Evolutionary conservation across 2,329 filamentous ascomycete genomes (phyloP), one percentile per base, ranked within the genome.

Genomic region (Venturiaceae sp.): DNA sequence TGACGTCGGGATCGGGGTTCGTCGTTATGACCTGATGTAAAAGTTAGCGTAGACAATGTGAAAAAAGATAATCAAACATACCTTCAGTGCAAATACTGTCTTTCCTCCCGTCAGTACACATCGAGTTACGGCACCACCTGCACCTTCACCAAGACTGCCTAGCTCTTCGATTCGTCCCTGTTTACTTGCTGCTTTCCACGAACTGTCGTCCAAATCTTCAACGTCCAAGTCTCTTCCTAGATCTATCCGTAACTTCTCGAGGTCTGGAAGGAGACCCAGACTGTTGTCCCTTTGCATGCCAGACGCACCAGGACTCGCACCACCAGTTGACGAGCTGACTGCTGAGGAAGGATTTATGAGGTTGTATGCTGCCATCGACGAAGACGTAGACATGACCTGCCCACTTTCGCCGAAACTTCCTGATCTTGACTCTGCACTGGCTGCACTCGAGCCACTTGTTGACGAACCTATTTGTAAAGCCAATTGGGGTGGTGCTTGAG

Each of bases 1-100:
- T 97, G 62, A 97, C 90, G 69, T 96, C 92, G 13, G 94, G 92
- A 66, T 99, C 94, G 2, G 94, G 94, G 70, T 97, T 95, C 34
- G 94, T 96, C 2, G 94, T 99, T 70, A 99, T 99, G 68, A 99
- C 88, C 92, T 95, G 62, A 59, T 37, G 44, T 9, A 54, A 23
- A 34, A 7, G n/a, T 61, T 57, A 61, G 53, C 37, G 19, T n/a
- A 19, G 8, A 21, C 7, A 28, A 11, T 58, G 16, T 9, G 16
- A 60, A 16, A 26, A 52, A 23, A 26, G 28, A 16, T 41, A 19
- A 16, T 46, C 21, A 30, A 11, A 65, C 76, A 64, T 74, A 95
- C 92, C 85, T 99, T 99, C 57, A 99, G 76, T 7, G 94, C 94
- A 77, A 99, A 99, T 7, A 96, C 83, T 0, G 90, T 96, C 76